Evolutionary conservation across 495 filamentous ascomycete genomes (phyloP), one percentile per base, ranked within the genome.

Genomic region (Annulohypoxylon maeteangense): DNA sequence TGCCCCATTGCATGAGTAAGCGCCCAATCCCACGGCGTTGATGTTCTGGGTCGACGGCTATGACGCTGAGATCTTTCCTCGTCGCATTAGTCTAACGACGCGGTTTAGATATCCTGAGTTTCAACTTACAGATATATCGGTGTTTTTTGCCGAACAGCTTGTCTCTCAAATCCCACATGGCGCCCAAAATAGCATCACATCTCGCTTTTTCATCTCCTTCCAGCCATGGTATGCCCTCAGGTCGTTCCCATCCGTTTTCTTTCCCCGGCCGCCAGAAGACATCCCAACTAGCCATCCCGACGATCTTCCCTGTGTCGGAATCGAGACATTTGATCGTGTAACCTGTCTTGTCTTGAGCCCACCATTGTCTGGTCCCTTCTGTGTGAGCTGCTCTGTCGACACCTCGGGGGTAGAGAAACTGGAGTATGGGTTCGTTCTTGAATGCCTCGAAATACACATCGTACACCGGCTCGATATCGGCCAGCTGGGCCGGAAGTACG

Each of bases 1-100:
- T 74, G 11, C 83, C 84, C 83, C 82, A 86, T 36, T 80, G 60
- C 58, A 84, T 75, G 27, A 85, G 67, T 48, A 79, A 55, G 27
- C 73, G 72, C 11, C 78, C 82, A 25, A 71, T 75, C 3, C 82
- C 82, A 20, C 78, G 78, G 16, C 74, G 73, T 62, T 80, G 81
- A 65, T 83, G 74, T 12, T 78, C 74, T 1, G 80, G 79, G 50
- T 80, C 68, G 22, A 75, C 75, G 29, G 79, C 78, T 59, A 75
- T 76, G 22, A 71, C 71, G 14, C 47, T 70, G n/a, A 82, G 70
- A 18, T 79, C 79, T 82, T 70, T 20, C 7, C 45, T 29, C 32
- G 22, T 3, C 25, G 10, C n/a, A 42, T 70, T 56, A 70, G 54
- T 12, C 25, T 22, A 38, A 38, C 1, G 23, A 0, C 5, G 36